Evolutionary conservation across 1,139 yeast species (phyloP), one percentile per base, ranked within the genome.

Genomic region (Pichia sp.): DNA sequence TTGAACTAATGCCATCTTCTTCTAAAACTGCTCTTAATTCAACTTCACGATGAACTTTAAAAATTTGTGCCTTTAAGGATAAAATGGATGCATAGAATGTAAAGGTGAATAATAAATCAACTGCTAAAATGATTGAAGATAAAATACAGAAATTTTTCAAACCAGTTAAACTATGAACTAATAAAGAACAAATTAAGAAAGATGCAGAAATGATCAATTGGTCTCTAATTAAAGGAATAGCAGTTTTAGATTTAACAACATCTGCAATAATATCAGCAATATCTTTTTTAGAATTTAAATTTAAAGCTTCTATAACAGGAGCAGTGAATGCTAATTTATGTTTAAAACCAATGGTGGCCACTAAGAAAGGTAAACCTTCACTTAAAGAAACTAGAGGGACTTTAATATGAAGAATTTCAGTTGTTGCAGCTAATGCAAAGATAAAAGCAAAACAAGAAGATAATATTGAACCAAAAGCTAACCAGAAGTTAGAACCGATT

Each of bases 361-460:
- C 95, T 55, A 91, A 72, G 63, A 91, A 91, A 21, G 98, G 98
- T 38, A 91, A 68, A 11, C 97, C 97, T 67, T 91, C 97, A 41
- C 91, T 77, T 52, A 91, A 70, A 47, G 88, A 79, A 46, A 85
- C 67, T 44, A 87, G 70, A 6, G 95, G 78, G 28, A 91, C 83
- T 39, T 70, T 72, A 34, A 72, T 60, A 31, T 69, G 65, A n/a
- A 80, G 57, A 40, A 72, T 61, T 38, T 63, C 60, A 25, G 87
- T 76, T 24, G 88, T 72, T 49, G 80, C 76, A n/a, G 70, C 69
- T 52, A 87, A 70, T 3, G 96, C 96, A 54, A 86, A 76, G 50
- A 89, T 69, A 57, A 91, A 84, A 9, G 96, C 95, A 65, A 87
- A 84, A 27, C 84, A 76, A 4, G 96, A 85, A 16, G 93, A 81